Evolutionary conservation across 2,329 filamentous ascomycete species (phyloP).

Genomic region (Chalaropsis ovoidea): DNA sequence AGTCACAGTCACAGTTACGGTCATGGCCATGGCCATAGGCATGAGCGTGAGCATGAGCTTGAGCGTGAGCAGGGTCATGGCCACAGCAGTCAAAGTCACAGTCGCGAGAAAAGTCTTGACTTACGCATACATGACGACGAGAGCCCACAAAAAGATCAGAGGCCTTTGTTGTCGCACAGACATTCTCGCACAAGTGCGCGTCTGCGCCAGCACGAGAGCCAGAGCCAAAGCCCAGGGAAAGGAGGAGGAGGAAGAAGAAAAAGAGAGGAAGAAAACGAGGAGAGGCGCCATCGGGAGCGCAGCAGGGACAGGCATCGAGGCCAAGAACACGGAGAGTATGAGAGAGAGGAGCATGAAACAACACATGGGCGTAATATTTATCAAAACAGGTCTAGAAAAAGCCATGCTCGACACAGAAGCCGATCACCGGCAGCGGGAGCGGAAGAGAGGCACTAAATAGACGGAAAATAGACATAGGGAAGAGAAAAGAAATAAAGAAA

Average conservation of each 20-base stretch:
- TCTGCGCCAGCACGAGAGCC: neutral
- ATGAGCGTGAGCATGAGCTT: neutral
- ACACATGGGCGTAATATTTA: constrained; percentile 8
- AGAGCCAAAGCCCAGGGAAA: neutral
- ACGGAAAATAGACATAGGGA: neutral
- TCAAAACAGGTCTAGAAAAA: constrained; percentile 15
- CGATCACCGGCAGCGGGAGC: constrained; percentile 7
- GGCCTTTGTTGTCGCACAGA: constrained; percentile 10
- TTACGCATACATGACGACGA: constrained; percentile 4
- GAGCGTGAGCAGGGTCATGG: neutral
- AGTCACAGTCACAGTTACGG: neutral
- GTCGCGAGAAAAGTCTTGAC: neutral
- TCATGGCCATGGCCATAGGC: too few species aligned
- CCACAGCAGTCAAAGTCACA: neutral
- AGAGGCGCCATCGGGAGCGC: neutral
- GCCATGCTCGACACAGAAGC: constrained; percentile 11
- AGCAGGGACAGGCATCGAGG: neutral
- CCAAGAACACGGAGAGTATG: neutral
- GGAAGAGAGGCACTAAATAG: neutral
- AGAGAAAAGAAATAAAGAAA: constrained; percentile 1
- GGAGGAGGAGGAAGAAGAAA: neutral
- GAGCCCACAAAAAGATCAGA: constrained; percentile 12
- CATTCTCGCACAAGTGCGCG: neutral
- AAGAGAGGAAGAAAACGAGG: neutral
- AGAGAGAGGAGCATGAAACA: neutral